Evolutionary conservation across 257 asterid genomes (phyloP).

Genomic region (Cruciata laevipes): DNA sequence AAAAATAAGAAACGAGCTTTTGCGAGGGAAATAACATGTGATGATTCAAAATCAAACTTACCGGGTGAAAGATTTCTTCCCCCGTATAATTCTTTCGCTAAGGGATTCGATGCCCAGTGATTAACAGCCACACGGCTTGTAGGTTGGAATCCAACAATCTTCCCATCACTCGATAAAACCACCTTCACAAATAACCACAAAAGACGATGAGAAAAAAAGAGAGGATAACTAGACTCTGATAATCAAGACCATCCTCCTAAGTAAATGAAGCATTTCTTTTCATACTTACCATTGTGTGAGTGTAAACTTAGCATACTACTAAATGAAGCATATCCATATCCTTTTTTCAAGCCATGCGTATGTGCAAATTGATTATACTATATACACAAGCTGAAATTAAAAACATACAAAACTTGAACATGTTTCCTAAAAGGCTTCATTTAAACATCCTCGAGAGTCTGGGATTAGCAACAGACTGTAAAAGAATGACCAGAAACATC

Average conservation of each 20-base stretch:
- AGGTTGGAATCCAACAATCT: constrained; percentile 66
- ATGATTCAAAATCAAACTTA: constrained; percentile 12
- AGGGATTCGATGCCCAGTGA: constrained; percentile 80
- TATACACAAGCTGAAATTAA: neutral
- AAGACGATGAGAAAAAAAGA: constrained; percentile 1
- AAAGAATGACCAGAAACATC: neutral
- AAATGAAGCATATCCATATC: neutral
- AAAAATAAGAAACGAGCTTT: neutral
- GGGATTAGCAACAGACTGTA: neutral
- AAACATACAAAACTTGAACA: neutral
- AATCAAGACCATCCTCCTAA: neutral
- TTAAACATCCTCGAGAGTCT: neutral
- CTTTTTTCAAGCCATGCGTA: neutral
- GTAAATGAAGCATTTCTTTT: neutral
- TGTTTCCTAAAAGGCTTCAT: neutral
- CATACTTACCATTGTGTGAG: neutral
- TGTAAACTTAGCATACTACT: neutral
- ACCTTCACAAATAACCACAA: constrained; percentile 31
- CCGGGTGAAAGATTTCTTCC: constrained; percentile 71
- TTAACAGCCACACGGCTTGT: constrained; percentile 74
- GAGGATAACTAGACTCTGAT: neutral
- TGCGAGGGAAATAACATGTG: neutral
- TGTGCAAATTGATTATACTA: neutral
- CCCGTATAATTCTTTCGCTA: constrained; percentile 64
- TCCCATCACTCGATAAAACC: constrained; percentile 48